Conservation (phyloP, 1,284 basidiomycete species). For the Pseudozyma pruni region DNA sequence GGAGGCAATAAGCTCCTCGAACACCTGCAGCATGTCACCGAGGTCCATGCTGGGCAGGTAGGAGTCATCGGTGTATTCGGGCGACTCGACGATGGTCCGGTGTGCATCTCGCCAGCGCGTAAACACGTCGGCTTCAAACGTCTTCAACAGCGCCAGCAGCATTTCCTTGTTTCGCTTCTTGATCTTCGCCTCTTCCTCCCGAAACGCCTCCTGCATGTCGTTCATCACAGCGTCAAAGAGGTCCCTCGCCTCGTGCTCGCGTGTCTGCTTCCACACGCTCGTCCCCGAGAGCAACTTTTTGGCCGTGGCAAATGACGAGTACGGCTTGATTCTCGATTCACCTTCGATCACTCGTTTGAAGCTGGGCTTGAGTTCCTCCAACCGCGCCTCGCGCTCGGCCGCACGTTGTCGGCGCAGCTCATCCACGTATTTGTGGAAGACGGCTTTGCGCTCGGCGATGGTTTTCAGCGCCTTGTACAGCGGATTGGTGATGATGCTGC, state of each 20-base stretch:
- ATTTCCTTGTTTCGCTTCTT: constrained; percentile 57
- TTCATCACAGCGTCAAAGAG: constrained; percentile 47
- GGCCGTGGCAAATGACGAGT: constrained; percentile 53
- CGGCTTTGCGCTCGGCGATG: constrained; percentile 90
- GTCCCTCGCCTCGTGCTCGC: constrained; percentile 38
- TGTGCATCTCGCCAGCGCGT: constrained; percentile 66
- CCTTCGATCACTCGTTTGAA: constrained; percentile 29
- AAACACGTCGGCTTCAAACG: constrained; percentile 61
- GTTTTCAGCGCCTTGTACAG: constrained; percentile 93
- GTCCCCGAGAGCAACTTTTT: constrained; percentile 37
- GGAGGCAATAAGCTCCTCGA: constrained; percentile 58
- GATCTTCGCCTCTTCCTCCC: constrained; percentile 29
- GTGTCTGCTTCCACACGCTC: constrained; percentile 37
- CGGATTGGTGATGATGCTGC: constrained; percentile 96
- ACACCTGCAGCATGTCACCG: constrained; percentile 61
- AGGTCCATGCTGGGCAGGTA: constrained; percentile 52
- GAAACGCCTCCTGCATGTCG: constrained; percentile 47
- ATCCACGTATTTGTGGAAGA: constrained; percentile 72
- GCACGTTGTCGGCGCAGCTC: constrained; percentile 54
- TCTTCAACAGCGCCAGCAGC: constrained; percentile 59
- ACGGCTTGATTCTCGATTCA: constrained; percentile 49
- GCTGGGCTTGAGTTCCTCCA: constrained; percentile 50
- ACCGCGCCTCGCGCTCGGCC: constrained; percentile 33
- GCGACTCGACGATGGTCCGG: constrained; percentile 57
- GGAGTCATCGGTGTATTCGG: constrained; percentile 53